Percentiles rank a stretch among this genome's conserved stretches.
These are phyloP conservation scores for Suhomyces bokatorum DNA, from an alignment of 1,139 yeast species.

Conservation along the genomic window DNA sequence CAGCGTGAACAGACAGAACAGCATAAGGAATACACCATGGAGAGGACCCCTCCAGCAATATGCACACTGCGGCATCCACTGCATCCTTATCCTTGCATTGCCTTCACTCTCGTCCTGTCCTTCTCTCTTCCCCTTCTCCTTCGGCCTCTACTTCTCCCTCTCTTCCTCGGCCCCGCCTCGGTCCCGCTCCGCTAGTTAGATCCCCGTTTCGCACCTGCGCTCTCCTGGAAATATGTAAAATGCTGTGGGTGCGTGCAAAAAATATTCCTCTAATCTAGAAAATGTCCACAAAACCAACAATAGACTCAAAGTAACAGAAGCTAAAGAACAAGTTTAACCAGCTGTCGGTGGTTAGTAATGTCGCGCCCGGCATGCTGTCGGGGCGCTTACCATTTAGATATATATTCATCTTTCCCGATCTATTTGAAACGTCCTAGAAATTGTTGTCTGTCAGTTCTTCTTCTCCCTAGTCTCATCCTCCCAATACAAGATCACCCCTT, in stretches of 20 bases:
- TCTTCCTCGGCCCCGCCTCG: background rate
- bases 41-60: no score
- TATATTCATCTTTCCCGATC: conserved; percentile 8
- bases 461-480: no score
- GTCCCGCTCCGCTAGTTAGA: background rate
- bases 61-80: no score
- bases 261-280: conserved; percentile 9
- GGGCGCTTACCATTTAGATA: conserved; percentile 6
- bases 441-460: background rate
- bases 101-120: no score
- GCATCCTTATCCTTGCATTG: no score
- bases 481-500: no score
- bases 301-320: conserved; percentile 10
- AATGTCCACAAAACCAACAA: conserved; percentile 12
- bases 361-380: conserved; percentile 8
- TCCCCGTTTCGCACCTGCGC: background rate
- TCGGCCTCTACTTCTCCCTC: no score
- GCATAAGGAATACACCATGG: no score
- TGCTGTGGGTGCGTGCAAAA: conserved; percentile 6
- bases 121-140: no score
- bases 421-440: conserved; percentile 1
- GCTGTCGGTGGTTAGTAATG: conserved; percentile 6
- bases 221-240: conserved; percentile 8
- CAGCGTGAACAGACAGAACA: background rate
- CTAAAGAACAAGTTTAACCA: conserved; percentile 13